These are phyloP conservation scores for Dendrocalamus sinicus DNA, from an alignment of 176 grass and related monocot species.

Conservation along the genomic window DNA sequence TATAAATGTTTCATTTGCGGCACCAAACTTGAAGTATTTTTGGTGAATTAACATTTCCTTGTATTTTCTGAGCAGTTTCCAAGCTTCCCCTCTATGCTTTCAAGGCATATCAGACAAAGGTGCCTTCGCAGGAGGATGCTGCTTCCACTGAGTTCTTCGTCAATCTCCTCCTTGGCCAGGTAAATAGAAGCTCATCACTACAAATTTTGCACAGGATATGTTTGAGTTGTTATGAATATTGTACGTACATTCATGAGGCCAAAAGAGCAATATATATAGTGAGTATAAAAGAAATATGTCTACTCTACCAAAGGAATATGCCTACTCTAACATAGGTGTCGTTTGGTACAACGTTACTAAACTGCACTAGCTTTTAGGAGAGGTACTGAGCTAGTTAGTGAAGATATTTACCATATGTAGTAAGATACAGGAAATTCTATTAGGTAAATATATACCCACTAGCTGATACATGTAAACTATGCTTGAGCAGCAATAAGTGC, in stretches of 20 bases:
- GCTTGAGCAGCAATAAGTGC: background rate
- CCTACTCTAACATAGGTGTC: background rate
- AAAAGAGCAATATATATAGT: no score
- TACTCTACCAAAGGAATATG: no score
- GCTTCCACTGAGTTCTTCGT: constrained; percentile 57
- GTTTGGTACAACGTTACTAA: background rate
- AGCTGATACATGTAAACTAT: constrained; percentile 3
- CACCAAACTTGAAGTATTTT: background rate
- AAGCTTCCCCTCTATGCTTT: constrained; percentile 83
- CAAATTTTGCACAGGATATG: background rate
- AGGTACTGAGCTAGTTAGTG: background rate
- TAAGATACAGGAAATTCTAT: background rate
- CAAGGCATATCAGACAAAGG: constrained; percentile 46
- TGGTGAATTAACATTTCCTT: constrained; percentile 12
- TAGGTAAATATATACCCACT: background rate
- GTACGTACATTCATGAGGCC: no score
- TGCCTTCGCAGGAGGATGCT: constrained; percentile 32
- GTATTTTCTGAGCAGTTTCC: constrained; percentile 58
- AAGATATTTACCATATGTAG: background rate
- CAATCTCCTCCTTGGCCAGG: constrained; percentile 83
- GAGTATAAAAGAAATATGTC: no score
- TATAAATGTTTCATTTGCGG: background rate
- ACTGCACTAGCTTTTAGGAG: background rate
- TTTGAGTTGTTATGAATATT: background rate
- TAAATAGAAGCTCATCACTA: constrained; percentile 40